Percentiles rank a stretch among this genome's conserved stretches.
Evolutionary conservation across 2,329 filamentous ascomycete genomes (phyloP).

Genomic region (Exophiala bonariae): DNA sequence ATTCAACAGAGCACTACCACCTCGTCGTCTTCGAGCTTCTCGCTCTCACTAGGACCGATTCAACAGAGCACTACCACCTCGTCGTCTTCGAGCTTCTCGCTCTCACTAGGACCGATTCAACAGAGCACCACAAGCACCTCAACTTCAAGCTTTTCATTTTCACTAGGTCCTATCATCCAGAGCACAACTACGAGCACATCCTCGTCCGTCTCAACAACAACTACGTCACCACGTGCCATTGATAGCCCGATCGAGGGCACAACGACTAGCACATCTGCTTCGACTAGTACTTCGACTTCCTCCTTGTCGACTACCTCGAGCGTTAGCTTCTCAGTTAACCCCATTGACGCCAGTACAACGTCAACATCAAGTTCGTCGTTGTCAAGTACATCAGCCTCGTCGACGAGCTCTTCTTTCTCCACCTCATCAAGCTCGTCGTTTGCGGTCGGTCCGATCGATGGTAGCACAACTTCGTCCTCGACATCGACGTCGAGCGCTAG

Average conservation of each 20-base stretch:
- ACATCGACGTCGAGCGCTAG: background rate
- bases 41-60: background rate
- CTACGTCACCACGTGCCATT: background rate
- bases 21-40: background rate
- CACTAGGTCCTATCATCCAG: no score
- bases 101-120: background rate
- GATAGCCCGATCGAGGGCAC: conserved; percentile 1
- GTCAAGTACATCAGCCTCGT: background rate
- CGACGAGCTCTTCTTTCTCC: conserved; percentile 1
- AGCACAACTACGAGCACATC: no score
- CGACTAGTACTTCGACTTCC: background rate
- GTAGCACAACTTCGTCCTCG: background rate
- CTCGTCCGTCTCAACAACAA: background rate
- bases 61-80: background rate
- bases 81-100: background rate
- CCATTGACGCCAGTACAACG: no score
- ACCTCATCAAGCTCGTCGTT: background rate
- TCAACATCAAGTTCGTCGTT: background rate
- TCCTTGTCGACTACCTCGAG: background rate
- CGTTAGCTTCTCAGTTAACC: background rate
- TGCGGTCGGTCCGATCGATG: background rate
- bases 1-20: background rate
- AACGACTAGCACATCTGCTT: background rate
- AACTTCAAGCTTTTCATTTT: background rate
- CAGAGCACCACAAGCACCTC: background rate